Evolutionary conservation across 306 rosid species (phyloP).

Genomic region (Prunus dulcis): DNA sequence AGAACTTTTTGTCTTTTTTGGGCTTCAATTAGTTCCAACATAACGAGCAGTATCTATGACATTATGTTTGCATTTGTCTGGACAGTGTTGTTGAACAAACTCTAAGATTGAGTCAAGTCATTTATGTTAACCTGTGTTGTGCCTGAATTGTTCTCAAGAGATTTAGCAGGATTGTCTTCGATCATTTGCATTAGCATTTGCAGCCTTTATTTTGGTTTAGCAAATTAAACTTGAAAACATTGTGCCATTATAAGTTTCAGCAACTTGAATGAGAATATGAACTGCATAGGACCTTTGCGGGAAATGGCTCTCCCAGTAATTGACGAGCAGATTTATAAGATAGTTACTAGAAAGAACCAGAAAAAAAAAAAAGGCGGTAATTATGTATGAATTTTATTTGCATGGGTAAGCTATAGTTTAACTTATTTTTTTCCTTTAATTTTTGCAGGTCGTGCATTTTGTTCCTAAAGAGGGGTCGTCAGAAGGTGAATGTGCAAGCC

Average conservation of each 20-base stretch:
- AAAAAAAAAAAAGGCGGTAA: no score
- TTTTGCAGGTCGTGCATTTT: constrained; percentile 75
- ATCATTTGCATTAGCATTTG: not conserved
- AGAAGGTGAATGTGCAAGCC: constrained; percentile 41
- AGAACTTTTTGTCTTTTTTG: not conserved
- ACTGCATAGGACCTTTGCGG: not conserved
- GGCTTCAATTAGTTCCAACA: not conserved
- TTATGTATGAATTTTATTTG: not conserved
- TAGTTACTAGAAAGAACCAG: not conserved
- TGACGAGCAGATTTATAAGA: not conserved
- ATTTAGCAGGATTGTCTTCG: not conserved
- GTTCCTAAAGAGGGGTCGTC: constrained; percentile 48
- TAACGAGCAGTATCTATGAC: not conserved
- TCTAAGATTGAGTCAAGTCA: not conserved
- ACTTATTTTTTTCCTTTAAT: not conserved
- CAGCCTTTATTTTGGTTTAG: not conserved
- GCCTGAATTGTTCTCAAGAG: not conserved
- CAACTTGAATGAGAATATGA: not conserved
- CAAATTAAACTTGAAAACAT: not conserved
- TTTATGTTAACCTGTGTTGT: not conserved
- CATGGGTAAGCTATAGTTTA: no score
- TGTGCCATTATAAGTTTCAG: not conserved
- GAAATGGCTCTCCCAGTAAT: not conserved
- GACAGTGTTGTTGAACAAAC: not conserved
- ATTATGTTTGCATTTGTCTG: not conserved